These are phyloP conservation scores for Platismatia glauca DNA, from an alignment of 495 filamentous ascomycete genomes.

Conservation along the genomic window DNA sequence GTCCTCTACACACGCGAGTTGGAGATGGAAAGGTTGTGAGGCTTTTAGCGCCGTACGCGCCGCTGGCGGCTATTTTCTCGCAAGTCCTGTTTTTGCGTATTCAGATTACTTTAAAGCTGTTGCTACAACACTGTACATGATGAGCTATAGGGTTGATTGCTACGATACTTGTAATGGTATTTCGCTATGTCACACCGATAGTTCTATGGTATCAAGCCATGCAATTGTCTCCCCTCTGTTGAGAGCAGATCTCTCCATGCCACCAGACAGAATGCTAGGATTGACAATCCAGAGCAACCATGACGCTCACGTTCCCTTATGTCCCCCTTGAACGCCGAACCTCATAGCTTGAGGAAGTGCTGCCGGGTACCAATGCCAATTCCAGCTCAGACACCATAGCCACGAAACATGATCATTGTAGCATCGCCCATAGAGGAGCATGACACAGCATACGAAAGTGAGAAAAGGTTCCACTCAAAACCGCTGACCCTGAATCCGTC, in stretches of 20 bases:
- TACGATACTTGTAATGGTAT: background rate
- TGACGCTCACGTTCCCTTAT: background rate
- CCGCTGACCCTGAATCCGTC: too few relatives aligned
- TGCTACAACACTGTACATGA: too few relatives aligned
- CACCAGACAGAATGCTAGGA: background rate
- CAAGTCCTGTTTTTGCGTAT: too few relatives aligned
- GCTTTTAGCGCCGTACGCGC: background rate
- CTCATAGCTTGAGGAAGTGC: background rate
- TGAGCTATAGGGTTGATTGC: too few relatives aligned
- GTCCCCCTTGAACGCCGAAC: background rate
- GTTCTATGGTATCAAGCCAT: background rate
- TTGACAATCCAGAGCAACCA: background rate
- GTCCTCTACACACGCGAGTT: background rate
- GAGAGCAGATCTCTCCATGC: background rate
- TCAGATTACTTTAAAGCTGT: too few relatives aligned
- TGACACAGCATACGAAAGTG: background rate
- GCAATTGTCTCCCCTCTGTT: background rate
- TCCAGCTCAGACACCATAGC: background rate
- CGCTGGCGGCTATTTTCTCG: background rate
- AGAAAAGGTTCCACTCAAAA: background rate
- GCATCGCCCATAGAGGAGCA: background rate
- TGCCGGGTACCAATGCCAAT: background rate
- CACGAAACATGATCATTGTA: background rate
- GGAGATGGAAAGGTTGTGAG: background rate
- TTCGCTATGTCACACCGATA: background rate